A percentile compares a stretch with the other conserved stretches of the same genome.
These are phyloP conservation scores for Neofusicoccum umdonicola DNA, from an alignment of 2,329 filamentous ascomycete species.

Conservation along the genomic window DNA sequence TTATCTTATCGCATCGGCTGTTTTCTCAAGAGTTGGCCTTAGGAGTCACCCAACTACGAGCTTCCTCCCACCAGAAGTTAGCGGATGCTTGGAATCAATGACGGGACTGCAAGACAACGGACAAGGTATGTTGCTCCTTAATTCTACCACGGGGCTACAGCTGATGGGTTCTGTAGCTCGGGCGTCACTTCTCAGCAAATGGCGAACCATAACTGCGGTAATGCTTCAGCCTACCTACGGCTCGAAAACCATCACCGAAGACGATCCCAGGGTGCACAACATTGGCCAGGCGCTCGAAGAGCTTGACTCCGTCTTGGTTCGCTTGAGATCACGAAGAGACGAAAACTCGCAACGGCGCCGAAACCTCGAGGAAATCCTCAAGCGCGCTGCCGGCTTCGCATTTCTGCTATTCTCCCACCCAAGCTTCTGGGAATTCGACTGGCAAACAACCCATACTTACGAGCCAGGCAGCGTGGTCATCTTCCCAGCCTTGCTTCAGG, in stretches of 20 bases:
- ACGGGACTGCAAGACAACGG: neutral
- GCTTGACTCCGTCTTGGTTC: slow-evolving; percentile 29
- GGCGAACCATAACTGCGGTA: slow-evolving; percentile 32
- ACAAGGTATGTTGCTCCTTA: neutral
- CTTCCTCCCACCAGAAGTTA: slow-evolving; percentile 29
- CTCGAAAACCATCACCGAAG: slow-evolving; percentile 25
- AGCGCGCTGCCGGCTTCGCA: slow-evolving; percentile 33
- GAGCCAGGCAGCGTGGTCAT: slow-evolving; percentile 29
- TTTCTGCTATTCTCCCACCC: slow-evolving; percentile 37
- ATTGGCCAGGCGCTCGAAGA: slow-evolving; percentile 24
- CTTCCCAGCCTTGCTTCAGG: slow-evolving; percentile 32
- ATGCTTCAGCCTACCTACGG: slow-evolving; percentile 29
- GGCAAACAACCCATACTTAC: slow-evolving; percentile 21
- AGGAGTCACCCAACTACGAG: slow-evolving; percentile 20
- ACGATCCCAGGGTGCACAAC: slow-evolving; percentile 27
- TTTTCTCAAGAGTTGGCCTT: slow-evolving; percentile 27
- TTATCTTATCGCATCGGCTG: slow-evolving; percentile 32
- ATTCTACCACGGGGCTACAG: neutral
- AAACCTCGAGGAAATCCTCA: slow-evolving; percentile 37
- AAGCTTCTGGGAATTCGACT: slow-evolving; percentile 33
- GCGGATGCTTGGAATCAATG: slow-evolving; percentile 25
- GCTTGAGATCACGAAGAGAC: slow-evolving; percentile 19
- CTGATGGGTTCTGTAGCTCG: slow-evolving; percentile 21
- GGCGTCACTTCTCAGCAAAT: slow-evolving; percentile 25
- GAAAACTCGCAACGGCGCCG: slow-evolving; percentile 28